Evolutionary conservation across 202 grass and related monocot species (phyloP).

Genomic region (Schoenoplectus triqueter): DNA sequence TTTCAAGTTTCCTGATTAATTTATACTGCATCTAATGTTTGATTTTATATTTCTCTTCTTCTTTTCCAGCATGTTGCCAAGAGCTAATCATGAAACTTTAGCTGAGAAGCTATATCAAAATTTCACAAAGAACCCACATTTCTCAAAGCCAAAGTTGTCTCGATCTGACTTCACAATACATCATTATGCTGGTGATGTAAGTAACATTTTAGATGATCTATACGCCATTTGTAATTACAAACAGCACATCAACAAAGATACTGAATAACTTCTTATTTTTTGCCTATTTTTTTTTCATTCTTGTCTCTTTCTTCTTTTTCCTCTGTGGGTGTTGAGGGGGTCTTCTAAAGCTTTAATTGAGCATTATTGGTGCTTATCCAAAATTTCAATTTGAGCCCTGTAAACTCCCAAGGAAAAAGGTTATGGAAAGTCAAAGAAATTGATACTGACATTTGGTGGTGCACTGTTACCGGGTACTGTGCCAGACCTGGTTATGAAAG

Average conservation of each 20-base stretch:
- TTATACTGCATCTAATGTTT: conserved; percentile 18
- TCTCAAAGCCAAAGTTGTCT: conserved; percentile 93
- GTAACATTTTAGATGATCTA: conserved; percentile 42
- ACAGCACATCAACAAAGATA: no score
- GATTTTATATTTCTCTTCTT: conserved; percentile 42
- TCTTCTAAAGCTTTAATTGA: neutral
- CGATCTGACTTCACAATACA: conserved; percentile 82
- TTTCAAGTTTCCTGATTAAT: conserved; percentile 4
- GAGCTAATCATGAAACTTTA: conserved; percentile 98
- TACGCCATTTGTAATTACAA: no score
- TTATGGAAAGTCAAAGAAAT: neutral
- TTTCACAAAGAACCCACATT: conserved; percentile 73
- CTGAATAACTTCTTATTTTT: no score
- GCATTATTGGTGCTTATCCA: neutral
- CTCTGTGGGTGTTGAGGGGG: neutral
- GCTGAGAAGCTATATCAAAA: conserved; percentile 95
- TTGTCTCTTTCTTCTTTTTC: no score
- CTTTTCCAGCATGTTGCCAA: conserved; percentile 76
- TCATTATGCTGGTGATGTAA: conserved; percentile 99
- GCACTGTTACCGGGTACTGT: neutral
- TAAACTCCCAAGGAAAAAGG: neutral
- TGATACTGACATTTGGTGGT: conserved; percentile 10
- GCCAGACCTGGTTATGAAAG: neutral
- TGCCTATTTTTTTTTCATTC: no score
- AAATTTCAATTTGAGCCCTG: neutral